phyloP scores from a whole-genome alignment of 1,284 basidiomycete species.

The Trichosporon sp. region DNA sequence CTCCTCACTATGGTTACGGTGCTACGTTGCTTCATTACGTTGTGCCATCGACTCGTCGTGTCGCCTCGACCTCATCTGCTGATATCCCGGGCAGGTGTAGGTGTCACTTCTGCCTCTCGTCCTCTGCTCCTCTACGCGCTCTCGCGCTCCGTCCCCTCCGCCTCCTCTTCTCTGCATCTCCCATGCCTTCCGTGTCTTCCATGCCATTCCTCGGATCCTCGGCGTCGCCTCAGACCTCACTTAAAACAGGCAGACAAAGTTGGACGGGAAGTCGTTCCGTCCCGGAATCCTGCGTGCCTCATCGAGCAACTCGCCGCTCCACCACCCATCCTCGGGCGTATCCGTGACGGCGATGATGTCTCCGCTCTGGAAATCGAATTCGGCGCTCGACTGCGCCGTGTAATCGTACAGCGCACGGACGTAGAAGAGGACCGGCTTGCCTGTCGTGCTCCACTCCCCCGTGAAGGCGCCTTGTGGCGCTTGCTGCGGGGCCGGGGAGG shows the following conservation, averaged over 20 bases:
- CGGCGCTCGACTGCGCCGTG: constrained; percentile 64
- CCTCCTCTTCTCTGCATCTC: too few species aligned
- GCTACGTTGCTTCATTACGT: background rate
- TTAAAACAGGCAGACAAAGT: constrained; percentile 61
- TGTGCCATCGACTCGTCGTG: too few species aligned
- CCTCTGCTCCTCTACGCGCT: background rate
- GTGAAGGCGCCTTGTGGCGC: constrained; percentile 49
- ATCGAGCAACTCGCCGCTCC: constrained; percentile 75
- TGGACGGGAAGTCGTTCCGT: constrained; percentile 86
- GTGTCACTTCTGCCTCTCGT: background rate
- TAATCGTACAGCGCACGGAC: constrained; percentile 95
- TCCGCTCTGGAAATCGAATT: constrained; percentile 82
- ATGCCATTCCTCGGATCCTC: background rate
- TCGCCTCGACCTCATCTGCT: too few species aligned
- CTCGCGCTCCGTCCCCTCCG: too few species aligned
- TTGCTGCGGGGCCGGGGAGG: constrained; percentile 49
- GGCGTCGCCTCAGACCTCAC: background rate
- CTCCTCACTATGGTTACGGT: background rate
- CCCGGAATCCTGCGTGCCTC: constrained; percentile 77
- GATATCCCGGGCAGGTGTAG: too few species aligned
- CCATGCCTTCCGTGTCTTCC: too few species aligned
- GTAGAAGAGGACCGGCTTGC: constrained; percentile 55
- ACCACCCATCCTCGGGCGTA: constrained; percentile 93
- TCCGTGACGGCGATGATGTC: constrained; percentile 91
- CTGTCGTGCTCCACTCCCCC: constrained; percentile 55